Conservation (phyloP, 768 basidiomycete genomes). For the Psilocybe cyanescens region DNA sequence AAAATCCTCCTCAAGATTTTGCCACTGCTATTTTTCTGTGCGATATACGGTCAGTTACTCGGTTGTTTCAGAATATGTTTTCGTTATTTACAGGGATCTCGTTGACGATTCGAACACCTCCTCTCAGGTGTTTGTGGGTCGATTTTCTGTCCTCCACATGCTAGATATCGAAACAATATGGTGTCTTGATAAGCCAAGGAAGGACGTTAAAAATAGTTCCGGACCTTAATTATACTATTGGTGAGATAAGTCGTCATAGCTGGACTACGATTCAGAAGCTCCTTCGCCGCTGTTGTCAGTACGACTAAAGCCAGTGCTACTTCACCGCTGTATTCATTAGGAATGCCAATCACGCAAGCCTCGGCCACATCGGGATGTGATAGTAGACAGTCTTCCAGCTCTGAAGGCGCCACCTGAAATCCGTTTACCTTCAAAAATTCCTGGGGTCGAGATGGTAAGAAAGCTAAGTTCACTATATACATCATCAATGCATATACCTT, state of each 20-base stretch:
- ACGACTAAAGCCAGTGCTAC: slow-evolving; percentile 67
- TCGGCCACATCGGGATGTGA: slow-evolving; percentile 60
- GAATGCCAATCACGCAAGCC: slow-evolving; percentile 63
- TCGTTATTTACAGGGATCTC: slow-evolving; percentile 32
- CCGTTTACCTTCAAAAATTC: slow-evolving; percentile 72
- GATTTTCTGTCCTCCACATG: slow-evolving; percentile 51
- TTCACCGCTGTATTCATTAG: slow-evolving; percentile 66
- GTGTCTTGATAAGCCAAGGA: neutral
- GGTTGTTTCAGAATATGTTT: neutral
- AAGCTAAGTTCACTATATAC: neutral
- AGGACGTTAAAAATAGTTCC: neutral
- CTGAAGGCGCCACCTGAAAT: slow-evolving; percentile 58
- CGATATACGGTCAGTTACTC: neutral
- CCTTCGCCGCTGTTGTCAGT: slow-evolving; percentile 41
- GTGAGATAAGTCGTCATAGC: slow-evolving; percentile 35
- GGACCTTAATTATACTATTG: slow-evolving; percentile 46
- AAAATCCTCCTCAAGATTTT: slow-evolving; percentile 52
- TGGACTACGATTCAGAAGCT: slow-evolving; percentile 30
- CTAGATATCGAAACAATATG: slow-evolving; percentile 26
- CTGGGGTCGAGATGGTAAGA: slow-evolving; percentile 29
- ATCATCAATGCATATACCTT: slow-evolving; percentile 42
- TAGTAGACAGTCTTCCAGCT: slow-evolving; percentile 55
- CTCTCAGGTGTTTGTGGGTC: slow-evolving; percentile 53
- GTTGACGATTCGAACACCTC: slow-evolving; percentile 42
- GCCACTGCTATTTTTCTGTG: slow-evolving; percentile 58